Conservation (phyloP, 176 grass and related monocot species). For the Coix lacrymajobi region DNA sequence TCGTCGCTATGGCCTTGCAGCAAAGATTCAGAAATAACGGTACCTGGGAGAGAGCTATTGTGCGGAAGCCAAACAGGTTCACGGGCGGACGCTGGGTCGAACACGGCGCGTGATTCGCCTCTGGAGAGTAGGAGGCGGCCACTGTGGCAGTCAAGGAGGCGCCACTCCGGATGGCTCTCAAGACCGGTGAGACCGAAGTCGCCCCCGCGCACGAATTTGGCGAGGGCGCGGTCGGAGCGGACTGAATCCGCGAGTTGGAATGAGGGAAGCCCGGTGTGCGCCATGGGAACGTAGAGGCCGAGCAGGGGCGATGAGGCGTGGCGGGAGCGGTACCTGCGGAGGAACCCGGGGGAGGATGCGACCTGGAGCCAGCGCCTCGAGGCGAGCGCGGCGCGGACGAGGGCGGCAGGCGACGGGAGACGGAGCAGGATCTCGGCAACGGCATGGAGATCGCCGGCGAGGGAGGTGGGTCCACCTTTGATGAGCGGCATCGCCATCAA, state of each 20-base stretch:
- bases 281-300: background rate
- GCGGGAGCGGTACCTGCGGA: conserved; percentile 2
- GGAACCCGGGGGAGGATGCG: background rate
- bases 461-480: background rate
- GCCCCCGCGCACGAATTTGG: background rate
- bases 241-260: conserved; percentile 12
- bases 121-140: background rate
- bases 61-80: background rate
- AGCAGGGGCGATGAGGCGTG: conserved; percentile 2
- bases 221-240: conserved; percentile 20
- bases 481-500: background rate
- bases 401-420: conserved; percentile 7
- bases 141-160: background rate
- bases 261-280: background rate
- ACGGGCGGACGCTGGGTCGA: background rate
- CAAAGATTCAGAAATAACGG: background rate
- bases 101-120: background rate
- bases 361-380: background rate
- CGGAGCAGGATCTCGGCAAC: conserved; percentile 12
- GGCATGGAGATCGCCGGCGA: background rate
- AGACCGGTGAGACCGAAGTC: conserved; percentile 6
- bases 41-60: background rate
- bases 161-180: conserved; percentile 16
- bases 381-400: background rate
- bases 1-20: background rate